phyloP scores from a whole-genome alignment of 2,329 filamentous ascomycete species.

The Aspergillus brasiliensis region DNA sequence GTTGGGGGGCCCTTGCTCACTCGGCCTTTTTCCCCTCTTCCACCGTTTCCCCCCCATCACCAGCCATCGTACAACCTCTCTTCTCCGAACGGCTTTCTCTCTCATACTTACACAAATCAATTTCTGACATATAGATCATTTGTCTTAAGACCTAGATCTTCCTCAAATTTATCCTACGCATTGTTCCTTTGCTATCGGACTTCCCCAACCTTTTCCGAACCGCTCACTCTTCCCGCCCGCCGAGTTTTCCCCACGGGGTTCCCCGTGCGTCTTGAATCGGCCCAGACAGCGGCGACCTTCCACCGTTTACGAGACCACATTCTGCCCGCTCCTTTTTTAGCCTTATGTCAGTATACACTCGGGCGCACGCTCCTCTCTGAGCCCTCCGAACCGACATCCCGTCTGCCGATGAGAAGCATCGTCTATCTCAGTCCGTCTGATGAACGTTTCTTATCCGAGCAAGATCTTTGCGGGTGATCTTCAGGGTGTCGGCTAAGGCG shows the following conservation, averaged over 20 bases:
- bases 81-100: conserved; percentile 4
- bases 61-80: conserved; percentile 12
- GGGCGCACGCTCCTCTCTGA: not conserved
- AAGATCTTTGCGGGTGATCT: conserved; percentile 12
- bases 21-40: conserved; percentile 10
- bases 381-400: not conserved
- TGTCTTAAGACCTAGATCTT: not conserved
- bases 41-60: conserved; percentile 5
- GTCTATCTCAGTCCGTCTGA: conserved; percentile 8
- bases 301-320: not conserved
- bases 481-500: conserved; percentile 17
- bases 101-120: not conserved
- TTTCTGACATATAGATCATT: not conserved
- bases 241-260: conserved; percentile 9
- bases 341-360: conserved; percentile 8
- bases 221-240: not conserved
- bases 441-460: conserved; percentile 11
- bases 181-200: not conserved
- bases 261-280: conserved; percentile 1
- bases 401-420: not conserved
- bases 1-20: not conserved
- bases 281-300: not conserved
- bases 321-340: not conserved
- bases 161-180: too few species aligned
- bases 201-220: not conserved